A percentile compares a stretch with the other conserved stretches of the same genome.
phyloP scores from a whole-genome alignment of 2,329 filamentous ascomycete species.

The Drechslerella stenobrocha region DNA sequence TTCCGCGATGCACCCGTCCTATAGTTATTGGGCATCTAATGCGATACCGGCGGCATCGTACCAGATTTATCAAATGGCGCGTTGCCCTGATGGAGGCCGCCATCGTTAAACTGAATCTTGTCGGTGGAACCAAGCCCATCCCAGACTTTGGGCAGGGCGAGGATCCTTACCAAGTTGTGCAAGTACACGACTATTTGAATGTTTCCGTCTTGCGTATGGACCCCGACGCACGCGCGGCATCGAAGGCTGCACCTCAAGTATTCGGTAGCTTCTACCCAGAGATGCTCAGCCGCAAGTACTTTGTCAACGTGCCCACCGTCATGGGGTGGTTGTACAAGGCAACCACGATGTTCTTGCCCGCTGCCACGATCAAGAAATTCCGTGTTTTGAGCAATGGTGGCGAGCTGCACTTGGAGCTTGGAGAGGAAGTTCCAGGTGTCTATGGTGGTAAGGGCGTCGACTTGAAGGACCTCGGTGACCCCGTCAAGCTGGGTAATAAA shows the following conservation, averaged over 20 bases:
- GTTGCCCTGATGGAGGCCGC: conserved; percentile 88
- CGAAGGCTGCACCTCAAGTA: conserved; percentile 76
- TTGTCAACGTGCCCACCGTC: conserved; percentile 86
- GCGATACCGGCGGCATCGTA: conserved; percentile 1
- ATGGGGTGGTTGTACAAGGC: conserved; percentile 85
- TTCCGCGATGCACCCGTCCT: background rate
- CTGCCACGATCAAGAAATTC: conserved; percentile 76
- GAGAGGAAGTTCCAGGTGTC: conserved; percentile 68
- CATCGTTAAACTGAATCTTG: conserved; percentile 72
- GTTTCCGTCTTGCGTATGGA: conserved; percentile 85
- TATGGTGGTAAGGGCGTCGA: conserved; percentile 74
- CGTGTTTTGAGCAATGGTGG: conserved; percentile 75
- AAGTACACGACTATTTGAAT: conserved; percentile 89
- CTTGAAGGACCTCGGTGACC: conserved; percentile 57
- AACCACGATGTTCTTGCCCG: conserved; percentile 74
- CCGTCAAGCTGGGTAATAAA: conserved; percentile 18
- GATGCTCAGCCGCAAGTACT: conserved; percentile 87
- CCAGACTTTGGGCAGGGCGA: conserved; percentile 64
- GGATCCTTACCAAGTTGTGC: conserved; percentile 89
- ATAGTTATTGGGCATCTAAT: background rate
- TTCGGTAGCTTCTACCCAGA: conserved; percentile 86
- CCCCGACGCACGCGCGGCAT: conserved; percentile 72
- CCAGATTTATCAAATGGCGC: conserved; percentile 87
- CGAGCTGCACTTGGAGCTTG: conserved; percentile 69
- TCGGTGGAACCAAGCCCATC: conserved; percentile 69